Conservation (phyloP, 225 moss, liverwort and hornwort genomes). For the Takakia lepidozioides region DNA sequence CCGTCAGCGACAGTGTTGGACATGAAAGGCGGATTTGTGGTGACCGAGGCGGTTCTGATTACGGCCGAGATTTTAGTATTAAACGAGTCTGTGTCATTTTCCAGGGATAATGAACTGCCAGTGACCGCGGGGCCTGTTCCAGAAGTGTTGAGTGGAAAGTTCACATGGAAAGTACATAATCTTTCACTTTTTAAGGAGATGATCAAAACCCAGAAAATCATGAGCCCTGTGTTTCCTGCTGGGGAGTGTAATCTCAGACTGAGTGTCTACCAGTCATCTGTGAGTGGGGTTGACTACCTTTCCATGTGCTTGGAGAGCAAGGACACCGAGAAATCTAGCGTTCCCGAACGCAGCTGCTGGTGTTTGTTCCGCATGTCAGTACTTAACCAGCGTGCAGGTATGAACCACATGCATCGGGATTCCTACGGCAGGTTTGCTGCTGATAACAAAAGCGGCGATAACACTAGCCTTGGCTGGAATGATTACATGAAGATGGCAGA, state of each 20-base stretch:
- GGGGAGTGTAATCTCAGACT: conserved; percentile 98
- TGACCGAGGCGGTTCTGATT: conserved; percentile 82
- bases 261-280: conserved; percentile 99
- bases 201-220: conserved; percentile 99
- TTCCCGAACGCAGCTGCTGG: conserved; percentile 98
- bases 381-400: conserved; percentile 89
- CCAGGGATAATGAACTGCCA: conserved; percentile 94
- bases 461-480: conserved; percentile 99
- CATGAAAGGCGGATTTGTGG: conserved; percentile 80
- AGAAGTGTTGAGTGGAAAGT: conserved; percentile 98
- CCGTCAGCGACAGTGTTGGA: conserved; percentile 88
- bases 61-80: conserved; percentile 97
- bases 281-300: conserved; percentile 90
- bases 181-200: conserved; percentile 97
- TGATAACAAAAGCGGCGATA: conserved; percentile 98
- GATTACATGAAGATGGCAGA: conserved; percentile 99
- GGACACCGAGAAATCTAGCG: conserved; percentile 94
- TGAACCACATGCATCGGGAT: conserved; percentile 99
- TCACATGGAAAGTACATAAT: conserved; percentile 99
- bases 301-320: conserved; percentile 99
- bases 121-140: conserved; percentile 76
- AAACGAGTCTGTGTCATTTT: conserved; percentile 93
- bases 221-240: conserved; percentile 98
- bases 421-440: conserved; percentile 98
- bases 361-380: conserved; percentile 98